Evolutionary conservation across 192 early-diverging fungal genomes (phyloP).

Genomic region (Coemansia sp.): DNA sequence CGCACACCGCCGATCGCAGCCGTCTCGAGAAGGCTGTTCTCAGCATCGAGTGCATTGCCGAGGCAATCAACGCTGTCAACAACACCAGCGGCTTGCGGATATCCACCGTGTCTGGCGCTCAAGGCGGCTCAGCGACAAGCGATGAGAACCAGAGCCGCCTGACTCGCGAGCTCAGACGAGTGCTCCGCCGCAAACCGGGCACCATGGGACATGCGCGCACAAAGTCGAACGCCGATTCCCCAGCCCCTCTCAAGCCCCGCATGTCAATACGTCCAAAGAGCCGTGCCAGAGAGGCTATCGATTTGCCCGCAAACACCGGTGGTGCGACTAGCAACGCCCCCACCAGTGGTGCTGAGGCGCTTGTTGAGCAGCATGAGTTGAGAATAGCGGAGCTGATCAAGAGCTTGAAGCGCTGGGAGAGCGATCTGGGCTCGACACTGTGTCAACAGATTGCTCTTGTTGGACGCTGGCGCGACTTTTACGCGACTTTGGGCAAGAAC

Average conservation of each 20-base stretch:
- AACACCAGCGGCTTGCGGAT: slow-evolving; percentile 29
- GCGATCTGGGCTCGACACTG: slow-evolving; percentile 29
- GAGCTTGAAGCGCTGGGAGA: slow-evolving; percentile 34
- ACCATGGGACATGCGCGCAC: slow-evolving; percentile 16
- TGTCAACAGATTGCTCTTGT: slow-evolving; percentile 30
- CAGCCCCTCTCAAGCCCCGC: slow-evolving; percentile 15
- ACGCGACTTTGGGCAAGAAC: slow-evolving; percentile 6
- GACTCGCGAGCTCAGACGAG: slow-evolving; percentile 40
- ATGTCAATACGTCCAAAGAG: slow-evolving; percentile 14
- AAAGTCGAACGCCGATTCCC: slow-evolving; percentile 22
- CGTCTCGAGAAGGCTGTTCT: slow-evolving; percentile 39
- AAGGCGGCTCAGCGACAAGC: slow-evolving; percentile 4
- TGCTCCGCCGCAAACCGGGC: slow-evolving; percentile 37
- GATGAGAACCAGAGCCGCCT: slow-evolving; percentile 43
- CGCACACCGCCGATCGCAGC: slow-evolving; percentile 32
- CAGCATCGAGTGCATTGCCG: slow-evolving; percentile 43
- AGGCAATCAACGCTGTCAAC: slow-evolving; percentile 39
- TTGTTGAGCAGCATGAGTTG: slow-evolving; percentile 45
- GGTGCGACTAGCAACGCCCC: slow-evolving; percentile 2
- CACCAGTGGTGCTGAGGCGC: slow-evolving; percentile 27
- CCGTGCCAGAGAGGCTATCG: slow-evolving; percentile 13
- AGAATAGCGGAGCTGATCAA: slow-evolving; percentile 33
- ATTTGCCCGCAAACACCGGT: neutral
- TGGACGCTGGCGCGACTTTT: slow-evolving; percentile 42
- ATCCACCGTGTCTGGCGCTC: slow-evolving; percentile 20